phyloP scores from a whole-genome alignment of 306 rosid species.

The Psophocarpus tetragonolobus region DNA sequence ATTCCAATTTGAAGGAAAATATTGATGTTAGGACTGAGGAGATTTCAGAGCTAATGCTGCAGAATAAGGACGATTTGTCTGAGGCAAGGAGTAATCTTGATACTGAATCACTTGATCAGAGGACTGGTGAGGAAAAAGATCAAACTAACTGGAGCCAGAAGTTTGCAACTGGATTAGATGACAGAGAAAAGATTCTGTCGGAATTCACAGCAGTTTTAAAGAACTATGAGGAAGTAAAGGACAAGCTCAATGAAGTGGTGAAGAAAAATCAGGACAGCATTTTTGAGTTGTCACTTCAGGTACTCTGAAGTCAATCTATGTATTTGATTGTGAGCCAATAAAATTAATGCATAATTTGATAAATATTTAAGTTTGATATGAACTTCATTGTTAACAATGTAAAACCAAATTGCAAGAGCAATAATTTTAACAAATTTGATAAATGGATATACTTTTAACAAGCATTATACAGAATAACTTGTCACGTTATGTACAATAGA shows the following conservation, averaged over 20 bases:
- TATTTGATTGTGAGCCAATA: not conserved
- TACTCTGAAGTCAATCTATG: slow-evolving; percentile 11
- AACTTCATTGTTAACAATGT: slow-evolving; percentile 14
- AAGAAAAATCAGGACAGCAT: slow-evolving; percentile 67
- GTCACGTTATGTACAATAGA: not conserved
- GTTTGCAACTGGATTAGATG: slow-evolving; percentile 67
- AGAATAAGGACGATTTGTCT: slow-evolving; percentile 39
- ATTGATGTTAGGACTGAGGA: slow-evolving; percentile 10
- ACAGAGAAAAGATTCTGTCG: slow-evolving; percentile 64
- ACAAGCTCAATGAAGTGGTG: slow-evolving; percentile 62
- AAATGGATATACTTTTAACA: not conserved
- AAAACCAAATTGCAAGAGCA: not conserved
- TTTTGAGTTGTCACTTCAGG: slow-evolving; percentile 65
- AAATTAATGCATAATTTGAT: not conserved
- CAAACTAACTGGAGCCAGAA: slow-evolving; percentile 61
- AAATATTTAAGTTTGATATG: not conserved
- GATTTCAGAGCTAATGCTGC: slow-evolving; percentile 27
- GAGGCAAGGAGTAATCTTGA: slow-evolving; percentile 34
- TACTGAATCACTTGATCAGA: slow-evolving; percentile 38
- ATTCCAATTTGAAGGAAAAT: slow-evolving; percentile 14
- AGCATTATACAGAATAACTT: not conserved
- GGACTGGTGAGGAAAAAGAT: slow-evolving; percentile 40
- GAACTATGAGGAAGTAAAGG: slow-evolving; percentile 68
- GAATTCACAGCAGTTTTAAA: slow-evolving; percentile 71
- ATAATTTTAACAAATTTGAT: not conserved